Evolutionary conservation across 805 yeast genomes (phyloP).

Genomic region (Spathaspora boniae): DNA sequence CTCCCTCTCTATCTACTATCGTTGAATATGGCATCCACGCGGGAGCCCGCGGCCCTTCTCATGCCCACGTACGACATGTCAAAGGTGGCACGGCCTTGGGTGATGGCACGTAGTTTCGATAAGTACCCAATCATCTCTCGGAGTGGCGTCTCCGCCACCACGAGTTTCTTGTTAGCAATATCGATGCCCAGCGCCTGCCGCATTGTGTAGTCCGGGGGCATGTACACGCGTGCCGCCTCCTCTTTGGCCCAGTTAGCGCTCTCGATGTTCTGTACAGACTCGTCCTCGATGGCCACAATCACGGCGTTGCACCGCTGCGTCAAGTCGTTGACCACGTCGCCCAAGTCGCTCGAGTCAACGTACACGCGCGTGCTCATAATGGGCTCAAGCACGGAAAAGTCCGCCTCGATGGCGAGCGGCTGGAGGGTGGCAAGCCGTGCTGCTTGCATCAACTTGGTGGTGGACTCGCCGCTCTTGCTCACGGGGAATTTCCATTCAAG

Average conservation of each 20-base stretch:
- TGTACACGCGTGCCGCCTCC: constrained; percentile 59
- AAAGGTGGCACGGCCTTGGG: constrained; percentile 86
- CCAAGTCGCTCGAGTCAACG: constrained; percentile 69
- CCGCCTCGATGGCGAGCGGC: constrained; percentile 18
- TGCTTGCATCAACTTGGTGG: constrained; percentile 35
- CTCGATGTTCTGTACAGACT: constrained; percentile 34
- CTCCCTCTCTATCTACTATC: neutral
- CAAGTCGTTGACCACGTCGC: constrained; percentile 80
- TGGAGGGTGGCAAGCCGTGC: constrained; percentile 36
- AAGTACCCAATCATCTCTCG: constrained; percentile 89
- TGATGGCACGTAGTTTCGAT: constrained; percentile 69
- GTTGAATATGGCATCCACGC: constrained; percentile 19
- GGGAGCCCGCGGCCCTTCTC: constrained; percentile 58
- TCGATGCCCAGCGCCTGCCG: constrained; percentile 8
- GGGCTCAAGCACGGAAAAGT: constrained; percentile 75
- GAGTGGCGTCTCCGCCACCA: constrained; percentile 81
- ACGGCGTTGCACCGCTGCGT: constrained; percentile 74
- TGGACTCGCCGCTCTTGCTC: constrained; percentile 37
- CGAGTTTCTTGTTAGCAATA: constrained; percentile 46
- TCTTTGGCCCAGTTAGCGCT: constrained; percentile 45
- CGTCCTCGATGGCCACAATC: constrained; percentile 71
- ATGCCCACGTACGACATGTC: constrained; percentile 76
- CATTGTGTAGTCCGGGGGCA: constrained; percentile 76
- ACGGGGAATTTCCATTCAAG: constrained; percentile 50
- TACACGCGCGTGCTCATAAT: constrained; percentile 72